Evolutionary conservation across 1,139 yeast genomes (phyloP).

Genomic region (Kurtzmaniella quercitrusa): DNA sequence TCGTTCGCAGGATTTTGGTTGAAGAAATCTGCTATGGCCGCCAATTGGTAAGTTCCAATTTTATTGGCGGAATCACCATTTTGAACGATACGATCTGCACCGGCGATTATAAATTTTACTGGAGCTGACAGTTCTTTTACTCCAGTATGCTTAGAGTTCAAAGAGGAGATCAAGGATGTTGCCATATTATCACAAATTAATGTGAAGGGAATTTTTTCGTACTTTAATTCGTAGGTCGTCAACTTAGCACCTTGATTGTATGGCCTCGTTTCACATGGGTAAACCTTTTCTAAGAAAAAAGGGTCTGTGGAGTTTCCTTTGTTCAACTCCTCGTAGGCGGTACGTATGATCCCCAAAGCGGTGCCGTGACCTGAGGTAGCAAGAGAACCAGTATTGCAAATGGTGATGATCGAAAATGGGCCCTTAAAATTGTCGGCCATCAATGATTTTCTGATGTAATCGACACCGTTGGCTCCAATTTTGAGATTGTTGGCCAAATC

Average conservation of each 20-base stretch:
- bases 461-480: conserved; percentile 79
- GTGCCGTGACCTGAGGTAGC: conserved; percentile 99
- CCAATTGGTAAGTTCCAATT: conserved; percentile 92
- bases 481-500: conserved; percentile 73
- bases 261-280: conserved; percentile 92
- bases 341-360: conserved; percentile 85
- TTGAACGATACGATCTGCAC: conserved; percentile 91
- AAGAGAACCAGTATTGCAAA: conserved; percentile 82
- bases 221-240: conserved; percentile 85
- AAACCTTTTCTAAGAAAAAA: conserved; percentile 61
- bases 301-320: conserved; percentile 19
- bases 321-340: conserved; percentile 49
- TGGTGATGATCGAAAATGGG: conserved; percentile 77
- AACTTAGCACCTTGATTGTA: conserved; percentile 94
- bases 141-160: conserved; percentile 11
- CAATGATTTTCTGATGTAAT: conserved; percentile 53
- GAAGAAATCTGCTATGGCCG: conserved; percentile 54
- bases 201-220: conserved; percentile 84
- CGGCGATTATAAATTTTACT: conserved; percentile 86
- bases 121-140: conserved; percentile 41
- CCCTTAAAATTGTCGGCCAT: conserved; percentile 50
- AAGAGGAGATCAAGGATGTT: conserved; percentile 57
- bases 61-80: conserved; percentile 97
- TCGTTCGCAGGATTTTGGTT: conserved; percentile 37
- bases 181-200: conserved; percentile 91